A percentile compares a stretch with the other conserved stretches of the same genome.
Conservation (phyloP, 2,329 filamentous ascomycete genomes). For the Chaetomiaceae sp. region DNA sequence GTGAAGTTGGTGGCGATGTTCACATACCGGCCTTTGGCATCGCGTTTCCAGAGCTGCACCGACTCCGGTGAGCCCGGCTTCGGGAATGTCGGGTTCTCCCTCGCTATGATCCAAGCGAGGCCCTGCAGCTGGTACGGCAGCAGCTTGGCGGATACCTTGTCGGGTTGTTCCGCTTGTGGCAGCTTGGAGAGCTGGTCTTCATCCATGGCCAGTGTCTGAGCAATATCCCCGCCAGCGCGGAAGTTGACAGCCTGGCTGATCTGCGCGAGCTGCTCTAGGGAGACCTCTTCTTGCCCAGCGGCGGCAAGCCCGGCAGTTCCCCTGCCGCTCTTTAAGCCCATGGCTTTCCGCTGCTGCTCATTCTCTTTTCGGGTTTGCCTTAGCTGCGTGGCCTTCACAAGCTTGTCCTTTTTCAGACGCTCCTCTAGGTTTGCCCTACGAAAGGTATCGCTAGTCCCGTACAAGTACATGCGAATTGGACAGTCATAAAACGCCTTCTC, state of each 20-base stretch:
- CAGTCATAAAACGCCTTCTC: constrained; percentile 65
- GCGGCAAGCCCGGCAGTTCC: constrained; percentile 36
- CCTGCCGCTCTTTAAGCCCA: constrained; percentile 38
- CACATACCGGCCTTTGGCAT: constrained; percentile 45
- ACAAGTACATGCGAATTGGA: constrained; percentile 65
- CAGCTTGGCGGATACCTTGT: constrained; percentile 59
- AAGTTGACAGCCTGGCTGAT: constrained; percentile 65
- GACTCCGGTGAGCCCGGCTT: constrained; percentile 52
- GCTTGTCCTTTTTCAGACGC: constrained; percentile 59
- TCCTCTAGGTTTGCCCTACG: constrained; percentile 53
- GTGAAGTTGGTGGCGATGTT: constrained; percentile 71
- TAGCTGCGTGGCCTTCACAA: constrained; percentile 56
- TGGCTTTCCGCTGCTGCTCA: constrained; percentile 46
- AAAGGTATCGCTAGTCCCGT: constrained; percentile 57
- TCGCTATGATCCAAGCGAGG: constrained; percentile 73
- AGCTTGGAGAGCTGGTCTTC: constrained; percentile 67
- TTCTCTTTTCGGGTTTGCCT: constrained; percentile 52
- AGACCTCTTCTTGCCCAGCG: constrained; percentile 39
- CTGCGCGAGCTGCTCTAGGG: constrained; percentile 60
- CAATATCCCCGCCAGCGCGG: constrained; percentile 58
- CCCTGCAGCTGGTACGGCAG: constrained; percentile 80
- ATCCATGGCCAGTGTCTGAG: constrained; percentile 66
- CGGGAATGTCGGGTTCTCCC: constrained; percentile 68
- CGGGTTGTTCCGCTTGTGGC: constrained; percentile 67
- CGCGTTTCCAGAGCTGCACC: constrained; percentile 73